These are phyloP conservation scores for Stenogyne calaminthoides DNA, from an alignment of 305 asterid genomes.

Conservation along the genomic window DNA sequence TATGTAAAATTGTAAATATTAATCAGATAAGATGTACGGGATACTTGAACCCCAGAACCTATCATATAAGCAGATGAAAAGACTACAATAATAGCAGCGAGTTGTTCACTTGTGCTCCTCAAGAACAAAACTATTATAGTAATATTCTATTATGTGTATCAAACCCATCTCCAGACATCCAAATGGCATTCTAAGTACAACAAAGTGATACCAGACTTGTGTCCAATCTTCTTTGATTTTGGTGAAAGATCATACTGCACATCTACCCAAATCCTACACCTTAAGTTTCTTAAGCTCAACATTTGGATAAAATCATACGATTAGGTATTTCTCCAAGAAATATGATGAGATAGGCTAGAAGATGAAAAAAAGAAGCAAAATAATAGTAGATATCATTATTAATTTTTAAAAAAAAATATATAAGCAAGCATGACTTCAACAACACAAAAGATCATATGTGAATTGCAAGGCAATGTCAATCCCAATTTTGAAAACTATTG, in stretches of 20 bases:
- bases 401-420: too few relatives aligned
- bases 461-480: too few relatives aligned
- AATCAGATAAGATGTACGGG: constrained; percentile 7
- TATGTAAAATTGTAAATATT: not conserved
- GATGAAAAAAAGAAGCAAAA: too few relatives aligned
- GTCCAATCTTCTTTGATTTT: not conserved
- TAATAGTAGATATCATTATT: too few relatives aligned
- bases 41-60: not conserved
- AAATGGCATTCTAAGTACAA: not conserved
- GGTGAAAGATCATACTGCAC: not conserved
- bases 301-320: too few relatives aligned
- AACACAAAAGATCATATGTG: too few relatives aligned
- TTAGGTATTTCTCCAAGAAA: too few relatives aligned
- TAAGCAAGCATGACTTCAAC: too few relatives aligned
- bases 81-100: not conserved
- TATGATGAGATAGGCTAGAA: too few relatives aligned
- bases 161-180: not conserved
- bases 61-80: constrained; percentile 2
- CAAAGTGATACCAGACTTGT: not conserved
- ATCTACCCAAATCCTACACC: too few relatives aligned
- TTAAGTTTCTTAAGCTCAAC: too few relatives aligned
- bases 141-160: not conserved
- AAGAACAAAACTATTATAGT: not conserved
- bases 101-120: not conserved
- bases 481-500: too few relatives aligned